Evolutionary conservation across 2,329 filamentous ascomycete species (phyloP).

Genomic region (Monosporascus sp.): DNA sequence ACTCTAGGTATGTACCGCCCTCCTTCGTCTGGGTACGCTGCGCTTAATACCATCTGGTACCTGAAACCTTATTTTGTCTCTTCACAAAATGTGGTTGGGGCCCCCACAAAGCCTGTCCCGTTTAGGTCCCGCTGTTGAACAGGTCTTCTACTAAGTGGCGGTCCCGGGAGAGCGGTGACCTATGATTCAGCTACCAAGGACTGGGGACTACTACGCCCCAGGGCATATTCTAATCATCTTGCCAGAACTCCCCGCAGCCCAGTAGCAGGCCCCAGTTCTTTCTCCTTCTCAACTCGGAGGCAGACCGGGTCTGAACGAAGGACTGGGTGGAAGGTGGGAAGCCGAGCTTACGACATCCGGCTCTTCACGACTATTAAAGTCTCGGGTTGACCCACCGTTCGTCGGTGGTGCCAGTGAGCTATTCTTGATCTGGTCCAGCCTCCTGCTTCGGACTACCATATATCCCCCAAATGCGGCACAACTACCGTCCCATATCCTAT

Average conservation of each 20-base stretch:
- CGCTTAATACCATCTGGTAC: not conserved
- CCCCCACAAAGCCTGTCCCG: not conserved
- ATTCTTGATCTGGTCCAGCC: conserved; percentile 11
- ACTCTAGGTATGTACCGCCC: not conserved
- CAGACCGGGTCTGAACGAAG: not conserved
- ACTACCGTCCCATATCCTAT: conserved; percentile 6
- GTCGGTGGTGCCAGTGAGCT: conserved; percentile 7
- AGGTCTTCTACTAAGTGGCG: not conserved
- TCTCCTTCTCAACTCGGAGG: not conserved
- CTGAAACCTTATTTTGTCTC: not conserved
- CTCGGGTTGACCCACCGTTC: conserved; percentile 1
- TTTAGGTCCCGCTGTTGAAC: not conserved
- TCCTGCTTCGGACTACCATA: conserved; percentile 14
- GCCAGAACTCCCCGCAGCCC: not conserved
- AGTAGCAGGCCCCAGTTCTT: not conserved
- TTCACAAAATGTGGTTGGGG: not conserved
- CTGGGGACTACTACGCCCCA: not conserved
- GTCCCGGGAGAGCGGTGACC: not conserved
- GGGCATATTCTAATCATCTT: not conserved
- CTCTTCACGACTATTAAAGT: not conserved
- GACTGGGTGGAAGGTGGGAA: not conserved
- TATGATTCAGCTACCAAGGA: not conserved
- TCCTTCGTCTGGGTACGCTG: not conserved
- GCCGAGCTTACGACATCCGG: not conserved
- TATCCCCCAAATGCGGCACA: conserved; percentile 15